Evolutionary conservation across 345 rosid species (phyloP).

Genomic region (Syzygium grande): DNA sequence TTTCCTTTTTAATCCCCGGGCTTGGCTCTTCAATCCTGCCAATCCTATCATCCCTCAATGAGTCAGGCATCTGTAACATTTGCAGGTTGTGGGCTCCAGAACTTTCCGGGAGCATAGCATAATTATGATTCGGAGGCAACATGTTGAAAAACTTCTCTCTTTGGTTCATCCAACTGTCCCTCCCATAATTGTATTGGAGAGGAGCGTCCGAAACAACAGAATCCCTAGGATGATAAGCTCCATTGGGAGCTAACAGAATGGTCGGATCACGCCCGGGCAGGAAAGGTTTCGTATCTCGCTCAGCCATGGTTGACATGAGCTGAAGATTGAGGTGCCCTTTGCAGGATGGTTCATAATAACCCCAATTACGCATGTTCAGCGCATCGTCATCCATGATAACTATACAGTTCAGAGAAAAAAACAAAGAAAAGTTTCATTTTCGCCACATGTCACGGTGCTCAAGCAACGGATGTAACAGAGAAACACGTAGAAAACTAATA

Average conservation of each 20-base stretch:
- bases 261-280: constrained; percentile 57
- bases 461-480: neutral
- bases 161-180: constrained; percentile 60
- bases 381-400: constrained; percentile 73
- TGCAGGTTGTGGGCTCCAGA: constrained; percentile 57
- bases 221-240: constrained; percentile 50
- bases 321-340: constrained; percentile 71
- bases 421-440: neutral
- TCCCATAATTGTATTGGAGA: constrained; percentile 50
- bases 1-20: constrained; percentile 28
- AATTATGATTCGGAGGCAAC: constrained; percentile 36
- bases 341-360: constrained; percentile 70
- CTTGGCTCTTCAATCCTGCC: constrained; percentile 39
- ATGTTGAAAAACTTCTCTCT: constrained; percentile 68
- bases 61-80: constrained; percentile 45
- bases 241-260: constrained; percentile 44
- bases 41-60: constrained; percentile 42
- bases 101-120: constrained; percentile 50
- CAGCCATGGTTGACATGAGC: constrained; percentile 64
- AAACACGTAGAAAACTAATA: neutral
- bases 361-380: constrained; percentile 76
- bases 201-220: constrained; percentile 42
- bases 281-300: constrained; percentile 64
- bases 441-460: neutral
- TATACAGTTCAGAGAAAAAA: constrained; percentile 22